These are phyloP conservation scores for Eutypa lata DNA, from an alignment of 2,329 filamentous ascomycete species.

Conservation along the genomic window DNA sequence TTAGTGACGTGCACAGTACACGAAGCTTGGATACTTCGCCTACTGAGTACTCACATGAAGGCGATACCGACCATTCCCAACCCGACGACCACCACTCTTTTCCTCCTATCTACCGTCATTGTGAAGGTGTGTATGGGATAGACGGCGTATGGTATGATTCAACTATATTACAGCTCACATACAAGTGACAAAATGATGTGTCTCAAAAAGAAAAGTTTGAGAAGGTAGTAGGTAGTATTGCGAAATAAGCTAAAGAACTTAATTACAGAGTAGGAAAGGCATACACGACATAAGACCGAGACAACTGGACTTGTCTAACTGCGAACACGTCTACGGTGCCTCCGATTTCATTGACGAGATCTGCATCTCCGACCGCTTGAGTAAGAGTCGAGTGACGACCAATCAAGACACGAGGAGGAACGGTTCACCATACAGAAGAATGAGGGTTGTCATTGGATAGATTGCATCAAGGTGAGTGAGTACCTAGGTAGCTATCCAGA, in stretches of 20 bases:
- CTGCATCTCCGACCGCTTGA: not conserved
- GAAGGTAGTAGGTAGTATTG: not conserved
- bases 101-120: constrained; percentile 48
- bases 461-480: not conserved
- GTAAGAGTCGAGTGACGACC: not conserved
- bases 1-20: constrained; percentile 4
- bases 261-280: not conserved
- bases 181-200: no score
- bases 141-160: not conserved
- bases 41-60: constrained; percentile 65
- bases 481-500: not conserved
- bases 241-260: not conserved
- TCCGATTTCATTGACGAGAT: not conserved
- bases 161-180: constrained; percentile 10
- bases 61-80: constrained; percentile 89
- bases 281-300: not conserved
- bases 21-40: not conserved
- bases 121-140: constrained; percentile 20
- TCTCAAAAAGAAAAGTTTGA: not conserved
- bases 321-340: not conserved
- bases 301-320: not conserved
- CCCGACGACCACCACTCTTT: constrained; percentile 77
- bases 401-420: not conserved
- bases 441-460: not conserved
- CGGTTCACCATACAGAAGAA: not conserved